These are phyloP conservation scores for Termitomyces sp. DNA, from an alignment of 768 basidiomycete genomes.

Conservation along the genomic window DNA sequence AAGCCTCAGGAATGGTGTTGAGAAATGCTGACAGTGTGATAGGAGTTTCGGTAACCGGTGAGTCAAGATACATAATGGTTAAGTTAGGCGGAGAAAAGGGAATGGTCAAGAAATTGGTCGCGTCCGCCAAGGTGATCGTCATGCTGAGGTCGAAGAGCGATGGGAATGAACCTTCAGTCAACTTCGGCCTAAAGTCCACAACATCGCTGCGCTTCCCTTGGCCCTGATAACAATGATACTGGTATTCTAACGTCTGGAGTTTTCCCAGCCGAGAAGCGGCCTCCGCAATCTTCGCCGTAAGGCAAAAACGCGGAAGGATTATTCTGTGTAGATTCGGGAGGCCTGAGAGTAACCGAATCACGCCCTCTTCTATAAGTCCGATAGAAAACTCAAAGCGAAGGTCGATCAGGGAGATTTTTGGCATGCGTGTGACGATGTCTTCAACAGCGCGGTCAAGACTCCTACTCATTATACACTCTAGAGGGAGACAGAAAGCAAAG, in stretches of 20 bases:
- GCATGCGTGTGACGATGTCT: no score
- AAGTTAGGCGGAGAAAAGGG: slow-evolving; percentile 44
- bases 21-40: slow-evolving; percentile 37
- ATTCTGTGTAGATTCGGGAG: slow-evolving; percentile 42
- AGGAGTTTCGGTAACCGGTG: slow-evolving; percentile 38
- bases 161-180: slow-evolving; percentile 47
- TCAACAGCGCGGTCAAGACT: slow-evolving; percentile 22
- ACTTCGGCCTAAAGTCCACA: slow-evolving; percentile 38
- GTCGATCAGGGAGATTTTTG: slow-evolving; percentile 40
- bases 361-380: slow-evolving; percentile 28
- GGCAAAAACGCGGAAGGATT: slow-evolving; percentile 45
- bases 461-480: not conserved
- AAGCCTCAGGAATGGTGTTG: slow-evolving; percentile 40
- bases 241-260: slow-evolving; percentile 47
- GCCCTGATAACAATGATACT: slow-evolving; percentile 43
- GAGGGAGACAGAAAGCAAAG: slow-evolving; percentile 25
- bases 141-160: slow-evolving; percentile 46
- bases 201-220: no score
- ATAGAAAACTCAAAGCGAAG: slow-evolving; percentile 40
- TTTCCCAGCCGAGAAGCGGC: slow-evolving; percentile 36
- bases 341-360: not conserved
- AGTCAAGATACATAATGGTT: slow-evolving; percentile 47
- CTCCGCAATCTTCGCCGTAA: slow-evolving; percentile 43
- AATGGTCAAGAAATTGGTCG: slow-evolving; percentile 37
- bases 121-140: slow-evolving; percentile 38